phyloP scores from a whole-genome alignment of 1,284 basidiomycete species.

The Puccinia triticina region DNA sequence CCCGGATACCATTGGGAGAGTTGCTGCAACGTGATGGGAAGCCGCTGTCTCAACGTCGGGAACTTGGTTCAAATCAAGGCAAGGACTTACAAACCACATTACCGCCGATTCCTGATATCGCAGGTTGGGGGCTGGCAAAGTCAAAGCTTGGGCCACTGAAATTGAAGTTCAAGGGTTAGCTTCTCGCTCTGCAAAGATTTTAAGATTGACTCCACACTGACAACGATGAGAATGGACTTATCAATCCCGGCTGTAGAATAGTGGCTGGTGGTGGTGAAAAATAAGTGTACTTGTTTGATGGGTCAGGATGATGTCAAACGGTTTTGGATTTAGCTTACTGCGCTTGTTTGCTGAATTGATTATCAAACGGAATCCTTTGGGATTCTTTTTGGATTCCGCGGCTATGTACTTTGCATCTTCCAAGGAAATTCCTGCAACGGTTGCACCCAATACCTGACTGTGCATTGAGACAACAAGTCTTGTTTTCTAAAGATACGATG shows the following conservation, averaged over 20 bases:
- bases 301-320: background rate
- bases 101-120: slow-evolving; percentile 38
- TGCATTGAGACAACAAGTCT: slow-evolving; percentile 23
- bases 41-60: background rate
- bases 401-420: slow-evolving; percentile 8
- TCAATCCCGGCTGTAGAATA: slow-evolving; percentile 40
- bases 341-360: background rate
- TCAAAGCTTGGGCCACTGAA: slow-evolving; percentile 50
- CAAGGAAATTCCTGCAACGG: slow-evolving; percentile 21
- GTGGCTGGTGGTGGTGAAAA: background rate
- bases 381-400: background rate
- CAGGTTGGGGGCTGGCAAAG: slow-evolving; percentile 40
- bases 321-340: background rate
- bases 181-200: background rate
- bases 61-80: background rate
- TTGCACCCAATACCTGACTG: background rate
- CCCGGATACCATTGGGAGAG: slow-evolving; percentile 35
- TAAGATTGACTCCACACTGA: background rate
- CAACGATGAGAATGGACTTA: slow-evolving; percentile 48
- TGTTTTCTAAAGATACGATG: background rate
- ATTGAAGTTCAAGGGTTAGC: background rate
- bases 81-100: slow-evolving; percentile 45
- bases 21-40: slow-evolving; percentile 20
- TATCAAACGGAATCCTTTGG: background rate
- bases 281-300: background rate